phyloP scores from a whole-genome alignment of 805 yeast genomes.

The Candida coquimbonensis region DNA sequence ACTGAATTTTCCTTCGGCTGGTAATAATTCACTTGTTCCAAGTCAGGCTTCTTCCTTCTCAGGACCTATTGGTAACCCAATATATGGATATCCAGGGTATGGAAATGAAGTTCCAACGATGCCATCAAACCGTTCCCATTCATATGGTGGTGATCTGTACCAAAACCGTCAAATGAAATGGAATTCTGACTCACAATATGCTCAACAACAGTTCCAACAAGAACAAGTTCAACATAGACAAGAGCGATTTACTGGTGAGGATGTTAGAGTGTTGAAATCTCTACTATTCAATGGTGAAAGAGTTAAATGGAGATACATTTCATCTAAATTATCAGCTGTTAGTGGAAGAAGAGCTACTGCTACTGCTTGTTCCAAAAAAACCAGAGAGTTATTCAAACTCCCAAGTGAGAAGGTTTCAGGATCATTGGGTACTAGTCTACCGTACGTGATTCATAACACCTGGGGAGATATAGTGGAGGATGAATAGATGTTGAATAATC shows the following conservation, averaged over 20 bases:
- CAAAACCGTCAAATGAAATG: neutral
- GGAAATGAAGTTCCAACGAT: neutral
- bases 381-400: conserved; percentile 46
- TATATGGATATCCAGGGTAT: neutral
- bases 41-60: conserved; percentile 2
- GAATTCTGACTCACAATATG: neutral
- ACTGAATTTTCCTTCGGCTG: conserved; percentile 5
- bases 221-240: conserved; percentile 1
- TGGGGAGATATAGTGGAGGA: conserved; percentile 36
- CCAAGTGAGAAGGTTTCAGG: conserved; percentile 39
- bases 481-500: neutral
- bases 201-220: neutral
- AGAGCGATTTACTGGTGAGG: conserved; percentile 29
- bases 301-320: conserved; percentile 53
- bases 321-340: conserved; percentile 33
- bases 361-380: conserved; percentile 48
- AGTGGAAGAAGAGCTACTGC: conserved; percentile 33
- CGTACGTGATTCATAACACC: conserved; percentile 43
- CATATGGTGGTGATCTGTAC: conserved; percentile 7
- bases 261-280: conserved; percentile 38
- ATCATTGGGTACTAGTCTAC: conserved; percentile 41
- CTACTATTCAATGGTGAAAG: conserved; percentile 46
- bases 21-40: neutral
- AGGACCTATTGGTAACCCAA: neutral
- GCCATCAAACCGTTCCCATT: conserved; percentile 3